phyloP scores from a whole-genome alignment of 2,329 filamentous ascomycete species.

The Fusarium sp. region DNA sequence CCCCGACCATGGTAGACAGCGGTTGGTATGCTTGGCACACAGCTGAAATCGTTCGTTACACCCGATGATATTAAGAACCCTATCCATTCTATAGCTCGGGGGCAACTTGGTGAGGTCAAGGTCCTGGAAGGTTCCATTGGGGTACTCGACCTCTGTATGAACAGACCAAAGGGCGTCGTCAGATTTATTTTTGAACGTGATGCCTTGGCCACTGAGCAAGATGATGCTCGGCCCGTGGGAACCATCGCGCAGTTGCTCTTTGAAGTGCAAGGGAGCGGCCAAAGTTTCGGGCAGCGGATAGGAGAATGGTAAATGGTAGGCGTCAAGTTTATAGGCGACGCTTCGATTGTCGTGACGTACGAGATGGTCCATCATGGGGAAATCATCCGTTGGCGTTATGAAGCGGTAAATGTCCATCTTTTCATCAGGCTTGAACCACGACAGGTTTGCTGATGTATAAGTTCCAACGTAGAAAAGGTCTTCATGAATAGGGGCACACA shows the following conservation, averaged over 20 bases:
- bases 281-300: background rate
- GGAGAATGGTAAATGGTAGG: background rate
- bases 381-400: background rate
- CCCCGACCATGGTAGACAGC: background rate
- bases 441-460: background rate
- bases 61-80: background rate
- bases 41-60: slow-evolving; percentile 3
- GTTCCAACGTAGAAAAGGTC: background rate
- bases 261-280: background rate
- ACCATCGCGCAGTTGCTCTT: background rate
- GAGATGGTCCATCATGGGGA: background rate
- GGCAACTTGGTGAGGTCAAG: background rate
- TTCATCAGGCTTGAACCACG: background rate
- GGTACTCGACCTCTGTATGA: background rate
- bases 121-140: background rate
- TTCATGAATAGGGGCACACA: background rate
- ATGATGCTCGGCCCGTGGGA: background rate
- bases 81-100: background rate
- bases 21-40: background rate
- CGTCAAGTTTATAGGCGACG: background rate
- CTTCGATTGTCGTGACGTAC: background rate
- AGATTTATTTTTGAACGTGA: background rate
- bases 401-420: background rate
- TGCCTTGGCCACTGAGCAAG: background rate
- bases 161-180: background rate